Conservation (phyloP, 805 yeast species). For the Candida silvatica region DNA sequence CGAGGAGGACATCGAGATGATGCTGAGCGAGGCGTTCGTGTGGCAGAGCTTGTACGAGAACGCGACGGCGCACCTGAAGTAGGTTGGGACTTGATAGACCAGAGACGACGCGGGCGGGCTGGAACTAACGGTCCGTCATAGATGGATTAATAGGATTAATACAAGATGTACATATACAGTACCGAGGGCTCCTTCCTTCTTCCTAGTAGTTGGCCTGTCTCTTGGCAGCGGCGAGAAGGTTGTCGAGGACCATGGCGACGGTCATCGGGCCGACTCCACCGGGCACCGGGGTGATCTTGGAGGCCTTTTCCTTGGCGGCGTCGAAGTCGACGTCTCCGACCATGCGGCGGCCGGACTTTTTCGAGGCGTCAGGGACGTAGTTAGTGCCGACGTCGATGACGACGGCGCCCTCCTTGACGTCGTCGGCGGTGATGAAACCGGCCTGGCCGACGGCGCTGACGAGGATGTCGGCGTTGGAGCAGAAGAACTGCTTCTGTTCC, state of each 20-base stretch:
- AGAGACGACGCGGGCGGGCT: no score
- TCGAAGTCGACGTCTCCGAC: slow-evolving; percentile 95
- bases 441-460: slow-evolving; percentile 91
- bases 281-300: slow-evolving; percentile 89
- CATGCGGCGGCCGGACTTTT: slow-evolving; percentile 70
- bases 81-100: no score
- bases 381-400: slow-evolving; percentile 96
- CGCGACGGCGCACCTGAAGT: slow-evolving; percentile 77
- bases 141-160: no score
- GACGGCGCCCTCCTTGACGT: slow-evolving; percentile 78
- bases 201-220: slow-evolving; percentile 13
- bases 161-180: no score
- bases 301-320: slow-evolving; percentile 52
- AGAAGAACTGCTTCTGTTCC: slow-evolving; percentile 39
- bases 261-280: slow-evolving; percentile 99
- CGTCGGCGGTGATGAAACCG: slow-evolving; percentile 74
- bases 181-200: no score
- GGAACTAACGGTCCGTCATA: no score
- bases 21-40: slow-evolving; percentile 90
- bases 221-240: slow-evolving; percentile 71
- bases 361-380: slow-evolving; percentile 66
- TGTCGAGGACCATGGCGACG: slow-evolving; percentile 87
- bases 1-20: slow-evolving; percentile 82
- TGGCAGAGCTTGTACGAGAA: slow-evolving; percentile 93
- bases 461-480: slow-evolving; percentile 73